phyloP scores from a whole-genome alignment of 2,329 filamentous ascomycete genomes.

The Dissoconium aciculare region DNA sequence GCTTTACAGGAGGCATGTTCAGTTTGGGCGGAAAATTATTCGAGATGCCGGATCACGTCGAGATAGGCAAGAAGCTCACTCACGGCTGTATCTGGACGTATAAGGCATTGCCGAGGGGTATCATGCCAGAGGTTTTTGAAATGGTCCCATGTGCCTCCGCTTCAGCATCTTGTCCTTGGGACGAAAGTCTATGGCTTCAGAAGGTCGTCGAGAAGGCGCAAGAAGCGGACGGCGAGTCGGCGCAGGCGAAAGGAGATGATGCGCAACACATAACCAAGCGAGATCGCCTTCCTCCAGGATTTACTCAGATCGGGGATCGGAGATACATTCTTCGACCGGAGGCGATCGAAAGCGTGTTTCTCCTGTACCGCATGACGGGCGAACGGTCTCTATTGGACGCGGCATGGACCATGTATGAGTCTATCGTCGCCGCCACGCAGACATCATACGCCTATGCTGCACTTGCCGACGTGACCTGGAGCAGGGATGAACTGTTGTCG shows the following conservation, averaged over 20 bases:
- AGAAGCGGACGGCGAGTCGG: slow-evolving; percentile 14
- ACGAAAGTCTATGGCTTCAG: slow-evolving; percentile 37
- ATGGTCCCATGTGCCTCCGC: slow-evolving; percentile 35
- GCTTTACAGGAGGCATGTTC: slow-evolving; percentile 49
- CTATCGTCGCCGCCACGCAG: slow-evolving; percentile 29
- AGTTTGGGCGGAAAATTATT: slow-evolving; percentile 45
- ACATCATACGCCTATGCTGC: slow-evolving; percentile 34
- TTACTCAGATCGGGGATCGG: slow-evolving; percentile 29
- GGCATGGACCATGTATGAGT: slow-evolving; percentile 38
- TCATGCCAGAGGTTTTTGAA: slow-evolving; percentile 47
- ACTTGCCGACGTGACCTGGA: slow-evolving; percentile 28
- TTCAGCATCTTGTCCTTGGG: slow-evolving; percentile 35
- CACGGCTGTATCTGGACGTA: slow-evolving; percentile 51
- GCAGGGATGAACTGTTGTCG: slow-evolving; percentile 24
- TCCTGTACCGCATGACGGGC: slow-evolving; percentile 45
- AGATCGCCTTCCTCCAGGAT: slow-evolving; percentile 29
- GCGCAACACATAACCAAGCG: slow-evolving; percentile 24
- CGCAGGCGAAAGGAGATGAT: slow-evolving; percentile 3
- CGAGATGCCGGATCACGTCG: slow-evolving; percentile 37
- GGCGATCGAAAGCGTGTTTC: slow-evolving; percentile 47
- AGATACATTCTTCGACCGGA: slow-evolving; percentile 39
- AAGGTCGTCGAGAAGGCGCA: slow-evolving; percentile 18
- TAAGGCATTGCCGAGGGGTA: slow-evolving; percentile 38
- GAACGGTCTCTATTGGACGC: slow-evolving; percentile 32
- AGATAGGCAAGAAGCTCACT: slow-evolving; percentile 42